These are phyloP conservation scores for Pseudocercospora eumusae DNA, from an alignment of 2,329 filamentous ascomycete species.

Conservation along the genomic window DNA sequence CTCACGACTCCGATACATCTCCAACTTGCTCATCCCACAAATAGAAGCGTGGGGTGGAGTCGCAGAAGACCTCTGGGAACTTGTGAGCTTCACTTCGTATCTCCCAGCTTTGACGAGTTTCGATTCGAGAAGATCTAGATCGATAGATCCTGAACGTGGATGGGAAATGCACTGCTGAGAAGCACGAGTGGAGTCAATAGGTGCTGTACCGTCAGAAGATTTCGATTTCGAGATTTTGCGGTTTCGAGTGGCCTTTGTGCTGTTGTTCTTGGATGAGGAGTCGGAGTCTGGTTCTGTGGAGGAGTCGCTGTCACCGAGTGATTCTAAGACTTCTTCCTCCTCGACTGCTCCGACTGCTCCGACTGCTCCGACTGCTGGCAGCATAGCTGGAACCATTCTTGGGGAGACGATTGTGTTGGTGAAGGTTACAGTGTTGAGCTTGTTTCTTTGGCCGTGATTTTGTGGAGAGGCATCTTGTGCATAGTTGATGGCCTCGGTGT, in stretches of 20 bases:
- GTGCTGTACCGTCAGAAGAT: not conserved
- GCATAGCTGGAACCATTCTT: slow-evolving; percentile 9
- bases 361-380: too few relatives aligned
- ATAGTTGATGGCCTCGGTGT: not conserved
- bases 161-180: not conserved
- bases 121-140: slow-evolving; percentile 12
- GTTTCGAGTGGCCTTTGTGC: not conserved
- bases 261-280: not conserved
- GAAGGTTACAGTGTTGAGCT: not conserved
- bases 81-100: slow-evolving; percentile 9
- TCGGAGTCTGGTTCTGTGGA: not conserved
- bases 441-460: not conserved
- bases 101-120: slow-evolving; percentile 14
- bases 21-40: not conserved
- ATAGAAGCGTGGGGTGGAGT: not conserved
- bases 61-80: not conserved
- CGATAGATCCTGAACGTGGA: slow-evolving; percentile 12
- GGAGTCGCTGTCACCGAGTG: not conserved
- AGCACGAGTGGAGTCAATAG: not conserved
- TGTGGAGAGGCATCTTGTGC: not conserved
- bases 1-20: slow-evolving; percentile 1
- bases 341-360: slow-evolving; percentile 10
- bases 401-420: not conserved
- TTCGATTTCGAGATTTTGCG: not conserved
- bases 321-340: slow-evolving; percentile 6